phyloP scores from a whole-genome alignment of 2,329 filamentous ascomycete genomes.

The Elsinoe perseae region DNA sequence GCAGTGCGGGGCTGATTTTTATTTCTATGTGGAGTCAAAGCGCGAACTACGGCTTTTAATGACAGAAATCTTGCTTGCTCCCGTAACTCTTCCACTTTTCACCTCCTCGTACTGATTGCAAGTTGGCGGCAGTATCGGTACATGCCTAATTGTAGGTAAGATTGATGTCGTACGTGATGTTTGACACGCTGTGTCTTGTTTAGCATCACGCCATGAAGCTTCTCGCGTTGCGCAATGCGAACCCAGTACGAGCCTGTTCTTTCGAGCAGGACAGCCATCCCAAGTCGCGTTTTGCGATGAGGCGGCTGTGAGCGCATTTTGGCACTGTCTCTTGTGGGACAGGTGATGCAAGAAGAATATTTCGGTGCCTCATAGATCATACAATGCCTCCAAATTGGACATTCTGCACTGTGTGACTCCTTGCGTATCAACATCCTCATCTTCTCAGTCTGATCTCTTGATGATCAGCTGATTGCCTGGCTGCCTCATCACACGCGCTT shows the following conservation, averaged over 20 bases:
- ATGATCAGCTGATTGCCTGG: no score
- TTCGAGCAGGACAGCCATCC: slow-evolving; percentile 1
- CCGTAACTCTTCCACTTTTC: no score
- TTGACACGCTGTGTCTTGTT: no score
- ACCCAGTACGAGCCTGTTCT: background rate
- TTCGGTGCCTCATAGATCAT: slow-evolving; percentile 11
- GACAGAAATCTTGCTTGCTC: no score
- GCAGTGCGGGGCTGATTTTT: background rate
- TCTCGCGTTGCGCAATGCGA: background rate
- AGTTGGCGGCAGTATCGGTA: no score
- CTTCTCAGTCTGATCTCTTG: no score
- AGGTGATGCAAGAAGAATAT: background rate
- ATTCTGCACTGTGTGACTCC: slow-evolving; percentile 11
- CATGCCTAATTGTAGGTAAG: no score
- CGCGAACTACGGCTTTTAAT: no score
- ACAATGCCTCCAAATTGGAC: slow-evolving; percentile 9
- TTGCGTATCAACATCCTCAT: slow-evolving; percentile 7
- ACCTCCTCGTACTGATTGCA: no score
- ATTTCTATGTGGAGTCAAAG: background rate
- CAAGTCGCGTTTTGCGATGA: slow-evolving; percentile 12
- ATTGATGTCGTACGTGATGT: no score
- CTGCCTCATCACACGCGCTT: no score
- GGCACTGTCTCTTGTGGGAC: background rate
- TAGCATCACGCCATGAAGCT: background rate
- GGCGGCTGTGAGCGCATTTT: slow-evolving; percentile 9